Evolutionary conservation across 768 basidiomycete genomes (phyloP).

Genomic region (Boletus reticulatus): DNA sequence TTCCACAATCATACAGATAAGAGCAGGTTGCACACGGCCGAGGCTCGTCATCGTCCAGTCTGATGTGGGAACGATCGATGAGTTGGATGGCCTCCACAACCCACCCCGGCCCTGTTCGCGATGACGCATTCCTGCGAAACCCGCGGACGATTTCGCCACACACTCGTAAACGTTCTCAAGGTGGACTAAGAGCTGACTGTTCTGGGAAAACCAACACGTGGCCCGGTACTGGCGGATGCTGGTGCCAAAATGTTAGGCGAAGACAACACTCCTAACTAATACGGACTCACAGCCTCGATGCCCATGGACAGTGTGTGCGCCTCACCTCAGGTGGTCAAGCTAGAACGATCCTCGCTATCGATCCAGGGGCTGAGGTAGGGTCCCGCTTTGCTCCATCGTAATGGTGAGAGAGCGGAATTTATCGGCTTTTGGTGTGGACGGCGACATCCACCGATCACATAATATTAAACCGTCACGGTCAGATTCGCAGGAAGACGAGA

Average conservation of each 20-base stretch:
- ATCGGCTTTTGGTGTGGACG: too few species aligned
- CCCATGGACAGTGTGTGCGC: background rate
- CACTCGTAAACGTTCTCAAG: conserved; percentile 20
- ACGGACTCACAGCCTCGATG: conserved; percentile 14
- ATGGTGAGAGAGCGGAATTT: conserved; percentile 4
- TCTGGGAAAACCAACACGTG: conserved; percentile 19
- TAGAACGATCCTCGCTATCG: background rate
- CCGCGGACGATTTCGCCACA: conserved; percentile 19
- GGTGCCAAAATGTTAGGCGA: conserved; percentile 13
- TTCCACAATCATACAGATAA: conserved; percentile 9
- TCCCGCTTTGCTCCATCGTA: background rate
- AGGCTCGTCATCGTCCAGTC: background rate
- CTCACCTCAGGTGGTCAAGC: background rate
- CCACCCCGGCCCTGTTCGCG: conserved; percentile 9
- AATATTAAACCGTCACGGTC: background rate
- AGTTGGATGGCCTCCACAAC: background rate
- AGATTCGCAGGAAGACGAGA: background rate
- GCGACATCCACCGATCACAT: too few species aligned
- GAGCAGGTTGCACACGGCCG: conserved; percentile 6
- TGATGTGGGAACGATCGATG: background rate
- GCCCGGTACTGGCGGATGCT: conserved; percentile 1
- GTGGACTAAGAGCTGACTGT: conserved; percentile 6
- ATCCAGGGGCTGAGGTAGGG: background rate
- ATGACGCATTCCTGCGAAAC: conserved; percentile 21
- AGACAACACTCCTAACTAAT: conserved; percentile 13